Base-by-base conservation (phyloP, 2,329 filamentous ascomycete genomes). In the Diplodia corticola region DNA sequence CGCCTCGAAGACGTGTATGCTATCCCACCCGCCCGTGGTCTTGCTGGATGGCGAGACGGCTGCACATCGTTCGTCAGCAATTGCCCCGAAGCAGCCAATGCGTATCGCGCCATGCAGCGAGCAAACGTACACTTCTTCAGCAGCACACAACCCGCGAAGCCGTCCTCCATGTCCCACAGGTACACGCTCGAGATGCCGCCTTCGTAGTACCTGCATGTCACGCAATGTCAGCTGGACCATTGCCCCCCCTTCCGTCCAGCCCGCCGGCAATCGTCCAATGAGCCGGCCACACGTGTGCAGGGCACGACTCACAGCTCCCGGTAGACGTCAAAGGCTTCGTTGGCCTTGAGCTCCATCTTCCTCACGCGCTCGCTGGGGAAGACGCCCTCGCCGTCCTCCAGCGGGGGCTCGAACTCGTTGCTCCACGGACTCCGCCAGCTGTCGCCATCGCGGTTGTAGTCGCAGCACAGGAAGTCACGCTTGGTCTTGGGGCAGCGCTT, bases 391-490 rank as follows among this genome's bases (percentile, higher is more conserved):
- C 87, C 88, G 57, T 87, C 86, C 59, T 84, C 85, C 68, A 97
- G 85, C 15, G 93, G 91, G 20, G 94, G 95, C 77, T 98, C 93
- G 79, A 99, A 99, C 80, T 97, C 91, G 81, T 98, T 98, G 81
- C 90, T 95, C 95, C 95, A 99, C n/a, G 95, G 95, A 70, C 92
- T 96, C 69, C 95, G 91, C 86, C 97, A 97, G 81, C 91, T 96
- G 82, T 97, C 94, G 69, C 95, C 95, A 80, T 99, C 95, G 70
- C 95, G 93, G 85, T 99, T 99, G 86, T 99, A 99, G 86, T 99
- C 95, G 85, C 95, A 99, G 75, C 97, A 91, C 61, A 99, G 88
- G 83, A 97, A 99, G 81, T 98, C 95, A 72, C 94, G 91, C 73
- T 93, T 92, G 35, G 92, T 91, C 80, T 93, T 91, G 72, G 88